Base-by-base conservation (phyloP, 2,329 filamentous ascomycete genomes). In the Colletotrichum lini region DNA sequence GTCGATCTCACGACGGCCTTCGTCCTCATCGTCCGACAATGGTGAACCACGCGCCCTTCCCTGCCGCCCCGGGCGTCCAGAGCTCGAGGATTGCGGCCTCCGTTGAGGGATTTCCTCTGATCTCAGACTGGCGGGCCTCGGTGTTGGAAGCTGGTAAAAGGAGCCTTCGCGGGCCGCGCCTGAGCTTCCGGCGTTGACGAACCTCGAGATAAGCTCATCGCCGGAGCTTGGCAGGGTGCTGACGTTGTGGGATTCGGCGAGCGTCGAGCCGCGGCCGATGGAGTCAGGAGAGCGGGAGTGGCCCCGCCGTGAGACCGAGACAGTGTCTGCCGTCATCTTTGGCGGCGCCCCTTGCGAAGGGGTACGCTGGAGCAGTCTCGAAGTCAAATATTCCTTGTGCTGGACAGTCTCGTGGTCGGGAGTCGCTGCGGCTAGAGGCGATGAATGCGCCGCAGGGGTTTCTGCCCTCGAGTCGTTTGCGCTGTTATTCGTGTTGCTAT, bases 321-420 rank as follows among this genome's bases (percentile, higher is more conserved):
- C 88, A 2, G 85, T 87, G 69, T 92, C 87, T 70, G 86, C 82
- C 9, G 90, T 91, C 87, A 93, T 92, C 77, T 91, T 86, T 49
- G 90, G 91, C 45, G 91, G 88, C 4, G 88, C 87, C 72, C 88
- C 86, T 72, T 90, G 85, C 8, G 90, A 90, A 0, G 90, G 87
- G 12, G 86, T 89, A 74, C 92, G 87, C 77, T 92, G 88, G 2
- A 94, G 84, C 47, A 94, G 81, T 70, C 91, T 87, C 40, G 91
- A 91, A 8, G 92, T 93, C 62, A 93, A 87, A 72, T 91, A 89
- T 75, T 91, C 89, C 72, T 90, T 91, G 76, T 91, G 90, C 45
- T 85, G 83, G 16, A 80, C 77, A 40, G 82, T 83, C 69, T 85
- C 80, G 67, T 82, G 83, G 49, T 84, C 81, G 30, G 82, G 80